A percentile compares a stretch with the other conserved stretches of the same genome.
Conservation (phyloP, 768 basidiomycete species). For the Pulveroboletus frians region DNA sequence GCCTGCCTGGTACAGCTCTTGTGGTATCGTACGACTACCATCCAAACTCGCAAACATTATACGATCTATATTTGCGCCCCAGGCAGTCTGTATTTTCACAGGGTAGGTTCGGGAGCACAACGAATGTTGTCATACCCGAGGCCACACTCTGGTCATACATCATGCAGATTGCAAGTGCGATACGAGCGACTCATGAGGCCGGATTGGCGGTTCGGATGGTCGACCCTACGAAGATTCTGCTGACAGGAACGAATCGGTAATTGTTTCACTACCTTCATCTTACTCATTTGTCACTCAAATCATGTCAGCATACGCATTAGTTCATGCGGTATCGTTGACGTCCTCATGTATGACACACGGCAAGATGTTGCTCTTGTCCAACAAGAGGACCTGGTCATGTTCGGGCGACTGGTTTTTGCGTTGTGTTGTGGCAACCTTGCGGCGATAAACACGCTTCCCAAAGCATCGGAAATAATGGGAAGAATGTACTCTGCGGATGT, state of each 20-base stretch:
- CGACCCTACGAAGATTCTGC: slow-evolving; percentile 80
- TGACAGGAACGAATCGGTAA: slow-evolving; percentile 87
- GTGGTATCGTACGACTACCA: slow-evolving; percentile 90
- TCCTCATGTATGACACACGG: slow-evolving; percentile 69
- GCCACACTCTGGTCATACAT: slow-evolving; percentile 89
- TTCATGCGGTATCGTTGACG: slow-evolving; percentile 83
- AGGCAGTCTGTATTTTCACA: slow-evolving; percentile 37
- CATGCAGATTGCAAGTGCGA: slow-evolving; percentile 81
- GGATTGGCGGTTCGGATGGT: slow-evolving; percentile 78
- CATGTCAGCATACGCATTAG: slow-evolving; percentile 67
- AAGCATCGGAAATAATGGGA: slow-evolving; percentile 67
- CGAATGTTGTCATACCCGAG: slow-evolving; percentile 52
- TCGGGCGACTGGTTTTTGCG: slow-evolving; percentile 79
- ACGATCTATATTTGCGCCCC: slow-evolving; percentile 68
- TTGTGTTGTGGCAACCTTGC: slow-evolving; percentile 67
- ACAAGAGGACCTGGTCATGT: slow-evolving; percentile 85
- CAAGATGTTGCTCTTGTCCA: slow-evolving; percentile 57
- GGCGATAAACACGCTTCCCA: slow-evolving; percentile 58
- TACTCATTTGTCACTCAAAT: background rate
- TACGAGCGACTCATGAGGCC: slow-evolving; percentile 79
- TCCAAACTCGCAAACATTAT: slow-evolving; percentile 76
- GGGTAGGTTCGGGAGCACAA: slow-evolving; percentile 33
- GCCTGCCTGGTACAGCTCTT: slow-evolving; percentile 51
- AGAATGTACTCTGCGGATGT: slow-evolving; percentile 77
- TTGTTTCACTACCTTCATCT: background rate